Conservation (phyloP, 2,329 filamentous ascomycete genomes). For the Zymoseptoria tritici region DNA sequence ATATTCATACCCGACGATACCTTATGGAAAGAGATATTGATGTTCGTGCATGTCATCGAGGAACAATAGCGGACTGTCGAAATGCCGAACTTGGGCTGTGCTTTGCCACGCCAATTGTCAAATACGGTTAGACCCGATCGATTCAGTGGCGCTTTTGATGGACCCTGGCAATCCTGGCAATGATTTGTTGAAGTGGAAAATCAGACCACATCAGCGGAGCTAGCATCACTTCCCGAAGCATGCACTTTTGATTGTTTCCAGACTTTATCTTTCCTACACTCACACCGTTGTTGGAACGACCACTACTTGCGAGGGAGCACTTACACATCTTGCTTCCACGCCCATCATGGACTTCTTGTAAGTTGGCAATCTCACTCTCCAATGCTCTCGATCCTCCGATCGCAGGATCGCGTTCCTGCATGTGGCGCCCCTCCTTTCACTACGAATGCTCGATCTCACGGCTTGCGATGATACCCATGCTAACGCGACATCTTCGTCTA, state of each 20-base stretch:
- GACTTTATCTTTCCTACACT: no score
- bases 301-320: background rate
- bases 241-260: background rate
- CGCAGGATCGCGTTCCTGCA: slow-evolving; percentile 4
- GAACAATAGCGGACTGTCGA: background rate
- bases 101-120: background rate
- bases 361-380: background rate
- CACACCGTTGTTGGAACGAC: no score
- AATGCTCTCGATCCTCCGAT: background rate
- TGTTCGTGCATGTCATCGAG: background rate
- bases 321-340: background rate
- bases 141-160: background rate
- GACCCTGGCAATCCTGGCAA: background rate
- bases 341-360: slow-evolving; percentile 24
- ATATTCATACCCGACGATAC: no score
- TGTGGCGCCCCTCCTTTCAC: background rate
- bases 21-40: background rate
- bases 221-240: background rate
- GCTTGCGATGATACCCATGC: background rate
- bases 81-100: background rate
- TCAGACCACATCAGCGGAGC: background rate
- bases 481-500: background rate
- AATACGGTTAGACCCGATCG: background rate
- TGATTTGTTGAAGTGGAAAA: background rate
- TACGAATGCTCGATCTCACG: background rate